Base-by-base conservation (phyloP, 176 grass and related monocot species). In the Oropetium thomaeum region DNA sequence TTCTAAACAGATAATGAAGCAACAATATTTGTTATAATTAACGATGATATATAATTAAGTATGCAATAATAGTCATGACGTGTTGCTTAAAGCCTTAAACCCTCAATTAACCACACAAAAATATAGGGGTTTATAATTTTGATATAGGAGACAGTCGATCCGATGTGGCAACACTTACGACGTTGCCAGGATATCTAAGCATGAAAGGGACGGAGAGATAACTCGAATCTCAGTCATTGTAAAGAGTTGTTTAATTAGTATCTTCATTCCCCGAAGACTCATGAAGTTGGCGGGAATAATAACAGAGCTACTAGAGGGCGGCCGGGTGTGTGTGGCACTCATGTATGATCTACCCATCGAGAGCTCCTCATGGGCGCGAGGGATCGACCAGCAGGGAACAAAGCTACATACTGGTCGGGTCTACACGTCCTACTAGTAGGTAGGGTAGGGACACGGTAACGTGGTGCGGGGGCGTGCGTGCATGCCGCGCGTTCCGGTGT, bases 401-500 rank as follows among this genome's bases (percentile, higher is more conserved):
- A 12, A 57, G n/a, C n/a, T n/a, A n/a, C n/a, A n/a, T n/a, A 53
- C 20, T 53, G 20, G 20, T 53, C 7, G 22, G 10, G 5, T 12
- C 25, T 13, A 30, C n/a, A n/a, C n/a, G n/a, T n/a, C n/a, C n/a
- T n/a, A n/a, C n/a, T n/a, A n/a, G n/a, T n/a, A n/a, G n/a, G n/a
- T n/a, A n/a, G 28, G 13, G 57, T 30, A 30, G 57, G 27, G 57
- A 59, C 19, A 59, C 19, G 34, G 29, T 16, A 68, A 68, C 49
- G 82, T 79, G 83, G 35, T 65, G 32, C 41, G 38, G 67, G 20
- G 5, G 58, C 33, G 70, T 33, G 38, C 20, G 71, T 57, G 78
- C 84, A 81, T 80, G 76, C 63, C 74, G 76, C 63, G 37, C 12
- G 70, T 28, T 22, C 40, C 31, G 25, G 58, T 75, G 31, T 83